Evolutionary conservation across 208 protist genomes (phyloP), one percentile per base, ranked within the genome.

Genomic region (Acanthamoeba lenticulata): DNA sequence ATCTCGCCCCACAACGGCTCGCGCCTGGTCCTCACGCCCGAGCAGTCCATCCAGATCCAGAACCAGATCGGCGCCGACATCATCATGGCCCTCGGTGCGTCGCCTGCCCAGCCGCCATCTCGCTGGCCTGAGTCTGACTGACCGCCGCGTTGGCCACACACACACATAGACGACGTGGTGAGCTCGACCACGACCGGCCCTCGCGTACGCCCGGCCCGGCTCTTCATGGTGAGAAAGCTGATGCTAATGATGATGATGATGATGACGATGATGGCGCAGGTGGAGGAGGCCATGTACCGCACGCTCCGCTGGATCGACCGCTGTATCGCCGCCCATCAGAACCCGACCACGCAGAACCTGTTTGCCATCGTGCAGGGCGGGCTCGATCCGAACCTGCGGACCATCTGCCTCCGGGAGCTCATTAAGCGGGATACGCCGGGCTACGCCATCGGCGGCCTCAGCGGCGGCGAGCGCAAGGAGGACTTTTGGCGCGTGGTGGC

Each of bases 301-400:
- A 99, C 98, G 34, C 97, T 99, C 0, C 98, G 99, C 60, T 99
- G 99, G 99, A 97, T 99, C 2, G 99, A 99, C 95, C 96, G 99
- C 85, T 99, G 98, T 94, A 98, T 97, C 24, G 6, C 93, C 11
- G 99, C 99, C 38, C 99, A 99, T 95, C 94, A 96, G 38, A 97
- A 98, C 57, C 96, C 96, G 11, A 94, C 97, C 24, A 98, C 98
- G 74, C 99, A 99, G 96, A 99, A 99, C 94, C 98, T 99, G n/a
- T 99, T 99, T 95, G 99, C 97, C 19, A 99, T 99, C 77, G 98
- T 99, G 21, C 99, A 99, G 94, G 99, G 99, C n/a, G 98, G 97
- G 29, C 94, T 99, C 5, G 97, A 99, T 81, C 62, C 96, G 0
- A 93, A 97, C 21, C 94, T 99, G 21, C 95, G 99, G 29, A 96